phyloP scores from a whole-genome alignment of 2,329 filamentous ascomycete species.

The Endothia cerciana region DNA sequence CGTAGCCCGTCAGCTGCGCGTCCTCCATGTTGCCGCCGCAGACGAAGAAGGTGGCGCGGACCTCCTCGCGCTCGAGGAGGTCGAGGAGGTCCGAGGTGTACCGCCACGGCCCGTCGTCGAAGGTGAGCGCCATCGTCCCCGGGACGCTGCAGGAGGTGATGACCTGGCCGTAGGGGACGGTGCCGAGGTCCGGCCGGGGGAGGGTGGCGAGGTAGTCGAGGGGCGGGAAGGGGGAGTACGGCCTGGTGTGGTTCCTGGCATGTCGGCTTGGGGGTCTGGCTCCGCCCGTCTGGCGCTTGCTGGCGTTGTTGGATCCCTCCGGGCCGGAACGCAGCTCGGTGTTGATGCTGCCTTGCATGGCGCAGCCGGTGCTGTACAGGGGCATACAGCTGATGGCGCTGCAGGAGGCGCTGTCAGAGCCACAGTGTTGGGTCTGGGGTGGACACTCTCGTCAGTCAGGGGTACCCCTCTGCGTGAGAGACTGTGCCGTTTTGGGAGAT shows the following conservation, averaged over 20 bases:
- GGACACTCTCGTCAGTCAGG: background rate
- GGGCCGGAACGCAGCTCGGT: background rate
- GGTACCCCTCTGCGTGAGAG: background rate
- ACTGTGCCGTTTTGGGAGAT: background rate
- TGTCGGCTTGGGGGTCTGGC: background rate
- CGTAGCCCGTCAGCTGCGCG: conserved; percentile 24
- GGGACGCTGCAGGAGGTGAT: conserved; percentile 61
- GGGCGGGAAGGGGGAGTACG: conserved; percentile 6
- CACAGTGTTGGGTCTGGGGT: conserved; percentile 3
- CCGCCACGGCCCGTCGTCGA: conserved; percentile 67
- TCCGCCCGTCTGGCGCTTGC: background rate
- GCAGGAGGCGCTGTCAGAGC: conserved; percentile 14
- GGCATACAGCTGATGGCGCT: conserved; percentile 12
- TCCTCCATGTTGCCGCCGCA: conserved; percentile 53
- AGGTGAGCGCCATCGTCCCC: conserved; percentile 67
- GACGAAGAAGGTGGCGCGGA: conserved; percentile 71
- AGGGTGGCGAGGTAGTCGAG: conserved; percentile 40
- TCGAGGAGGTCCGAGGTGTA: conserved; percentile 67
- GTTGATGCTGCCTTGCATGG: conserved; percentile 14
- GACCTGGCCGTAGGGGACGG: conserved; percentile 58
- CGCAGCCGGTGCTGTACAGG: conserved; percentile 22
- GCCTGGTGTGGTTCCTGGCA: background rate
- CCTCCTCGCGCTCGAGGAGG: conserved; percentile 59
- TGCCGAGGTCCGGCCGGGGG: conserved; percentile 56
- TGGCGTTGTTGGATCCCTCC: background rate